Base-by-base conservation (phyloP, 2,329 filamentous ascomycete species). In the Microascus cirrosus region DNA sequence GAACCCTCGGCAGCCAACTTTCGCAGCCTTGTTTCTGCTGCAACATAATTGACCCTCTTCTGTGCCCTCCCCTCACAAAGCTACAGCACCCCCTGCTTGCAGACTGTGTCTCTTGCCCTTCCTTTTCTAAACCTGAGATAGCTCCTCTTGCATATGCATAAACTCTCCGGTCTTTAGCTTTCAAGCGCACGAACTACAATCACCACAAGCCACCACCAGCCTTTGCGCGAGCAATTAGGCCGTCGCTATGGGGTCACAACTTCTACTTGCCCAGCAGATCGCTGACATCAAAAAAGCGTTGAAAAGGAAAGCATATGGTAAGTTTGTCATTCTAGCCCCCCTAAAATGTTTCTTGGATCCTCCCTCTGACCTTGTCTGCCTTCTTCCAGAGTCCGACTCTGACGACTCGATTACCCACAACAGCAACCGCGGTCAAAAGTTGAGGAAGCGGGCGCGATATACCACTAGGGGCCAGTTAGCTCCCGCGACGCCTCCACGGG, bases 351-450 rank as follows among this genome's bases (percentile, higher is more conserved):
- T 45, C 39, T 15, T 7, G 15, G 2, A 7, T 54, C 45, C 28
- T 32, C 36, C 2, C 10, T 25, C 53, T 35, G 45, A 13, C 8
- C 11, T n/a, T 42, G 35, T n/a, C 42, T 11, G 11, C 24, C 42
- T 55, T 24, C 20, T 18, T 24, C 45, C 71, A 91, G 89, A 90
- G 61, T 89, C 85, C 64, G 89, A 92, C 54, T 89, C 87, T 59
- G 89, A 93, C 70, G 84, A 85, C 60, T 81, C 83, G 58, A 84
- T 90, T 64, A 79, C 85, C 60, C 78, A 81, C 64, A 81, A 81
- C 64, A 86, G 84, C 59, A 91, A 91, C 70, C 85, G 88, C 66
- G 87, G 87, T 61, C 83, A 90, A 70, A 93, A 92, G 69, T 77
- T 93, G 53, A 89, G 91, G 75, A 87, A 84, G 69, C 81, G 83